Evolutionary conservation across 192 early-diverging fungal genomes (phyloP), one percentile per base, ranked within the genome.

Genomic region (Diversispora epigaea): DNA sequence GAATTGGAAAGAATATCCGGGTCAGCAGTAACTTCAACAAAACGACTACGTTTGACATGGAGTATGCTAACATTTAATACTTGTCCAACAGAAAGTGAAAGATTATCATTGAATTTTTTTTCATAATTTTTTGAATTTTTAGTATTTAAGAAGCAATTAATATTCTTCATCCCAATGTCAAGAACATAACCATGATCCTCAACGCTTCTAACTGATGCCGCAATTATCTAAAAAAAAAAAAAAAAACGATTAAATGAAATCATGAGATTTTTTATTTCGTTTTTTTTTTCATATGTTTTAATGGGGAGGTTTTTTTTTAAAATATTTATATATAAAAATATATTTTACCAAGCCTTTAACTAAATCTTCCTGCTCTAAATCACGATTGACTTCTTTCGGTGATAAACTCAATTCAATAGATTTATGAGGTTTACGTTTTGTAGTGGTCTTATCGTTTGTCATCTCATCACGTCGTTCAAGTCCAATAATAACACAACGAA

Each of bases 101-200:
- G 75, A 46, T 84, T 79, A 21, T 84, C 81, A 75, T 90, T 91
- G 81, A 81, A 87, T 63, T 84, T 83, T 44, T 88, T 80, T 58
- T 86, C 80, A 78, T 91, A 92, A 55, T 79, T 78, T 77, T 86
- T 83, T 0, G 93, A 88, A 39, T 91, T 86, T 45, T 87, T 84
- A 54, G 90, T 84, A 22, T 91, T 85, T 64, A 95, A 76, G 76
- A 98, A 98, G 14, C 89, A 92, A 50, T 88, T 80, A 6, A 93
- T 60, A 12, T 82, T 83, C 15, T 82, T 81, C 50, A 98, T 78
- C 17, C 96, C 96, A 17, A 89, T 79, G 22, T 85, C 87, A 19
- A 98, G 76, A 52, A 97, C 85, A 71, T 95, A 97, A 32, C 96
- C 96, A 76, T 94, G 94, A 83, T 98, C 96, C 82, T 98, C 96